Base-by-base conservation (phyloP, 2,329 filamentous ascomycete genomes). In the Pseudocercospora eumusae region DNA sequence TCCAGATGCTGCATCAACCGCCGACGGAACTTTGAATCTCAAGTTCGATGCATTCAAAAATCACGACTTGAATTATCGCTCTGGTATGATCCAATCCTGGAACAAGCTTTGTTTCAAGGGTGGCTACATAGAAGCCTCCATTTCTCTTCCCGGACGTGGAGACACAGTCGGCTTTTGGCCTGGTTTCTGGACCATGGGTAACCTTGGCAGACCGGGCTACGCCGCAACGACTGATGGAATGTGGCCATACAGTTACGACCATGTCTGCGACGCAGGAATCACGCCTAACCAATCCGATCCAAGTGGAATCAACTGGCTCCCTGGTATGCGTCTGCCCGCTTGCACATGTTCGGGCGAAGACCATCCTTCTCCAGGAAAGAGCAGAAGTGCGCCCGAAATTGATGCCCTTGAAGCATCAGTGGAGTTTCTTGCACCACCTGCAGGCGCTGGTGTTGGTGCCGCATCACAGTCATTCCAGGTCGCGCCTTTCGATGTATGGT, bases 161-260 rank as follows among this genome's bases (percentile, higher is more conserved):
- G 86, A 89, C 65, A 82, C 85, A 13, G 81, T 85, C 59, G 88
- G 88, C 61, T 88, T 90, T 75, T 91, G 88, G 88, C 88, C 88
- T 45, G 88, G 88, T 75, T 88, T 90, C 75, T 91, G 88, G 88
- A 81, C 87, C 0, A 89, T 91, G 86, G 88, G 88, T 4, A 91
- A 91, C 70, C 80, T 91, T 21, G 88, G 85, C 40, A 82, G 88
- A 66, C 86, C 88, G 25, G 88, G 88, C 11, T 89, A 89, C 74
- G 81, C 85, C 31, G 84, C 86, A 9, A 89, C 87, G 1, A 90
- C 87, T 0, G 88, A 91, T 64, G 88, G 88, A 4, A 80, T 89
- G 74, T 91, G 88, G 88, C 88, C 88, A 0, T 91, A 90, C 77
- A 89, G 85, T 67, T 91, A 91, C 71, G 81, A 86, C 66, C 82